These are phyloP conservation scores for Cyamopsis tetragonoloba DNA, from an alignment of 306 rosid species.

Conservation along the genomic window DNA sequence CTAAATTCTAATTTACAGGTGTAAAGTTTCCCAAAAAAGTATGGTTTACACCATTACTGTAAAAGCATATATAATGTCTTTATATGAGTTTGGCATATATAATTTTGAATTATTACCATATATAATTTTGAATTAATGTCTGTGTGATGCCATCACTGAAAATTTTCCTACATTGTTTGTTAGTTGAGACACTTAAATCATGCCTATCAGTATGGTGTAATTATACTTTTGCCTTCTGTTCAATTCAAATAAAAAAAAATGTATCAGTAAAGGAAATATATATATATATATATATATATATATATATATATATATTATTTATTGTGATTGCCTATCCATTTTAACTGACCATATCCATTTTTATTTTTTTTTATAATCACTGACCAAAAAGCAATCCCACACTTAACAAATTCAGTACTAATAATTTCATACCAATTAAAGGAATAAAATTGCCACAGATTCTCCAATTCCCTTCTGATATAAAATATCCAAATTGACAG, in stretches of 20 bases:
- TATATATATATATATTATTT: no score
- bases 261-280: no score
- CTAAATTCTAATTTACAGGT: no score
- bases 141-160: background rate
- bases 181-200: background rate
- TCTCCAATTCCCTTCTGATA: background rate
- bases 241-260: background rate
- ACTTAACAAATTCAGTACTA: background rate
- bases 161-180: background rate
- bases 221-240: background rate
- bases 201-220: background rate
- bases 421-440: background rate
- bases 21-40: no score
- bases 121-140: background rate
- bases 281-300: no score
- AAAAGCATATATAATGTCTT: no score
- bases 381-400: no score
- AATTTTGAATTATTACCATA: background rate
- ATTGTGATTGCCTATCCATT: background rate
- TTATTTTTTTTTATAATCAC: no score
- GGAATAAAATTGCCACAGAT: background rate
- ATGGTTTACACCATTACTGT: no score
- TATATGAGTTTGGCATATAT: no score
- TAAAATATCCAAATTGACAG: background rate
- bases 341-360: no score